A percentile compares a stretch with the other conserved stretches of the same genome.
Evolutionary conservation across 139 green algal genomes (phyloP).

Genomic region (Micromonas pusilla): DNA sequence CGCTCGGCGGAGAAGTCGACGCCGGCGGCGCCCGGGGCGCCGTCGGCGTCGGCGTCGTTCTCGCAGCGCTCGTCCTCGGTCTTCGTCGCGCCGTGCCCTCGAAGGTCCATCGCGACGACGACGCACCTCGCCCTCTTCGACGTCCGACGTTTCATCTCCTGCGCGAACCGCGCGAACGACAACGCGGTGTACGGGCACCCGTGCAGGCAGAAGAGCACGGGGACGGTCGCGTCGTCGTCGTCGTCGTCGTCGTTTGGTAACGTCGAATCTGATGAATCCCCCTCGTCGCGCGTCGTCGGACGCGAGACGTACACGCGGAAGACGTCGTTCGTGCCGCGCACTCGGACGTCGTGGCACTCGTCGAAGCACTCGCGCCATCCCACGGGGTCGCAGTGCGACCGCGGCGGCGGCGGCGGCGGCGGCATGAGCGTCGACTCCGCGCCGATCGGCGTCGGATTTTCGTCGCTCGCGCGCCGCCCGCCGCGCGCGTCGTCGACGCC

Average conservation of each 20-base stretch:
- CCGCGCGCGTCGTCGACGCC: background rate
- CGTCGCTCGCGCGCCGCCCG: too few species aligned
- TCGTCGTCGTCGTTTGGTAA: background rate
- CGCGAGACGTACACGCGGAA: conserved; percentile 14
- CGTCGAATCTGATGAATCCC: too few species aligned
- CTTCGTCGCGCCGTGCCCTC: conserved; percentile 61
- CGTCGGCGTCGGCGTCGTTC: too few species aligned
- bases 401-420: background rate
- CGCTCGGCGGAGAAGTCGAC: conserved; percentile 57
- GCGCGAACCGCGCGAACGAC: conserved; percentile 71
- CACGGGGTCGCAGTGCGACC: background rate
- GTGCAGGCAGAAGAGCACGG: conserved; percentile 63
- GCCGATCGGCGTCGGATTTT: too few species aligned
- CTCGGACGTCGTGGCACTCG: conserved; percentile 2
- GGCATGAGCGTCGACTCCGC: background rate
- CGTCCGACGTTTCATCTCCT: background rate
- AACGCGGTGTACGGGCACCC: conserved; percentile 78
- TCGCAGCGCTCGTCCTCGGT: conserved; percentile 45
- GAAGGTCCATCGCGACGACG: conserved; percentile 66
- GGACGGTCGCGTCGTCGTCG: background rate
- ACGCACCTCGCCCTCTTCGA: too few species aligned
- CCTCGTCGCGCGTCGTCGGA: background rate
- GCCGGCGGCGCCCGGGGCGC: background rate
- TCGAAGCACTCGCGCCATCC: background rate
- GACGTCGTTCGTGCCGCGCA: background rate